Percentiles rank a stretch among this genome's conserved stretches.
These are phyloP conservation scores for Heliamphora pulchella DNA, from an alignment of 179 eudicot genomes.

Conservation along the genomic window DNA sequence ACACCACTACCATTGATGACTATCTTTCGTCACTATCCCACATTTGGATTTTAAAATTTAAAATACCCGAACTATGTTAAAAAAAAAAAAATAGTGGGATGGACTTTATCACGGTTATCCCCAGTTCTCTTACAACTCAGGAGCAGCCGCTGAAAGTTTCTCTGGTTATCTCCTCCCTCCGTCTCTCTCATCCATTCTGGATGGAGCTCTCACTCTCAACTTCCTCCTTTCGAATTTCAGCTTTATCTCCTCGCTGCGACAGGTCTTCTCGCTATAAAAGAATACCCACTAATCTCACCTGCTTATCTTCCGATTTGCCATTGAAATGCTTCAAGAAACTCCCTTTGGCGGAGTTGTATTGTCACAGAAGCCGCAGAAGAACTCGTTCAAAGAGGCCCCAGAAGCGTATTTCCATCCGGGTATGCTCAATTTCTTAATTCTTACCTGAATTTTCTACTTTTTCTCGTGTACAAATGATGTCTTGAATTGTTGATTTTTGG, in stretches of 20 bases:
- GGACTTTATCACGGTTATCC: too few species aligned
- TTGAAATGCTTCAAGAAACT: conserved; percentile 11
- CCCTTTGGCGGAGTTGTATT: not conserved
- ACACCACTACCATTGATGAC: too few species aligned
- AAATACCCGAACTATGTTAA: too few species aligned
- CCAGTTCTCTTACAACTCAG: too few species aligned
- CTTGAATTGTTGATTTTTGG: not conserved
- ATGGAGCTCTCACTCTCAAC: conserved; percentile 32
- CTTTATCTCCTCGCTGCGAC: conserved; percentile 1
- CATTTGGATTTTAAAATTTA: too few species aligned
- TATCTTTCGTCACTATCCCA: too few species aligned
- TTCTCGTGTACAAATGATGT: not conserved
- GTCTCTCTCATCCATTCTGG: conserved; percentile 3
- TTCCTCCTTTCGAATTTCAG: conserved; percentile 21
- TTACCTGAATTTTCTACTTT: not conserved
- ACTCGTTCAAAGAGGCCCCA: conserved; percentile 14
- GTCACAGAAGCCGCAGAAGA: conserved; percentile 5
- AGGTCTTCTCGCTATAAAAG: not conserved
- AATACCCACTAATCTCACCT: conserved; percentile 7
- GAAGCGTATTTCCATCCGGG: conserved; percentile 26
- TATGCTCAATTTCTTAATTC: conserved; percentile 16
- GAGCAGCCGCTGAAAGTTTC: not conserved
- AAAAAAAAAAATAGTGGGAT: too few species aligned
- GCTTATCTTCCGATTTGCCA: conserved; percentile 11
- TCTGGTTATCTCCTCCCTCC: not conserved